Percentiles rank a stretch among this genome's conserved stretches.
phyloP scores from a whole-genome alignment of 768 basidiomycete species.

The Punctularia strigosozonata region DNA sequence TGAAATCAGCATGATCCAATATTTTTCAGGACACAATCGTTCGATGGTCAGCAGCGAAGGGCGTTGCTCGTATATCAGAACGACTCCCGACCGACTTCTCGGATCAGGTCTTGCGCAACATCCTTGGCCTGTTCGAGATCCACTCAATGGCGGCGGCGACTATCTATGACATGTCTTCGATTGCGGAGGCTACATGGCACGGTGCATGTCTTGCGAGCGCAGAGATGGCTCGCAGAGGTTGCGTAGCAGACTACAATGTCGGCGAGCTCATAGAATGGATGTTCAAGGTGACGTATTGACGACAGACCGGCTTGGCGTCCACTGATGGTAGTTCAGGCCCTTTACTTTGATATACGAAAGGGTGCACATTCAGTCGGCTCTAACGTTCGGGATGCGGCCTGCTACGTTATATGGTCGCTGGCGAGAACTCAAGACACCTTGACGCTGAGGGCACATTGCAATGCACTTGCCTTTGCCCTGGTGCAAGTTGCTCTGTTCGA shows the following conservation, averaged over 20 bases:
- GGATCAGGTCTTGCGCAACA: constrained; percentile 71
- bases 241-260: constrained; percentile 48
- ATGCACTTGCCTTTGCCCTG: constrained; percentile 54
- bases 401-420: constrained; percentile 92
- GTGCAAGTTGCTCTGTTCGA: constrained; percentile 81
- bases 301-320: constrained; percentile 2
- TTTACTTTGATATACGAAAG: constrained; percentile 87
- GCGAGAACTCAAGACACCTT: constrained; percentile 63
- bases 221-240: constrained; percentile 78
- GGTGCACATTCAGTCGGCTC: constrained; percentile 91
- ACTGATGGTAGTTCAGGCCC: constrained; percentile 38
- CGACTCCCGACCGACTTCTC: constrained; percentile 67
- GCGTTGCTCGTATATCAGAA: constrained; percentile 73
- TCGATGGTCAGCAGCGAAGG: constrained; percentile 91
- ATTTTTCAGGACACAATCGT: constrained; percentile 76
- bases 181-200: constrained; percentile 89
- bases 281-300: constrained; percentile 42
- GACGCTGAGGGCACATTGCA: constrained; percentile 38
- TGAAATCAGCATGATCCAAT: constrained; percentile 3
- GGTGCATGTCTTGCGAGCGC: constrained; percentile 88
- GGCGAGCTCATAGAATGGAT: constrained; percentile 66
- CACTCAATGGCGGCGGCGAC: constrained; percentile 55
- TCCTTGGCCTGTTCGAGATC: constrained; percentile 65
- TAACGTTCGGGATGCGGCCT: constrained; percentile 87
- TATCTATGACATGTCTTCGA: constrained; percentile 59